Conservation (phyloP, 768 basidiomycete species). For the Phanerochaete carnosa region DNA sequence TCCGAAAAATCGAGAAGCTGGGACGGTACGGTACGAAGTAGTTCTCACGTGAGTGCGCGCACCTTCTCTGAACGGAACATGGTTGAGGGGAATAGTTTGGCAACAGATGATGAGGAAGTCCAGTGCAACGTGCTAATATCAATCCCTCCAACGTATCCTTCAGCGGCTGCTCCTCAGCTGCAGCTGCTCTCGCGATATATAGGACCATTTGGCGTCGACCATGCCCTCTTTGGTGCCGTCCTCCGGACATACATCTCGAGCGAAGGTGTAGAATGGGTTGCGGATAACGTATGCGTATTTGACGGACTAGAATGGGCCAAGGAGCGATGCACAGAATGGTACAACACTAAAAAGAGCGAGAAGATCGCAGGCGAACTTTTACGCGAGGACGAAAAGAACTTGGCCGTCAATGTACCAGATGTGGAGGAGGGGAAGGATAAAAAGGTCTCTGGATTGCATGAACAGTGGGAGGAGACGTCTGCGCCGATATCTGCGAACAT, state of each 20-base stretch:
- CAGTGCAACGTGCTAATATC: conserved; percentile 38
- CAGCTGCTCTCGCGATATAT: conserved; percentile 85
- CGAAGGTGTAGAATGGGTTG: conserved; percentile 73
- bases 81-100: conserved; percentile 32
- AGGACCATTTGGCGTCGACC: conserved; percentile 73
- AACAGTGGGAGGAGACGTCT: conserved; percentile 11
- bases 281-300: conserved; percentile 77
- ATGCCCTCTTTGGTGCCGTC: conserved; percentile 70
- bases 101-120: conserved; percentile 43
- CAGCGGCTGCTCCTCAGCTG: conserved; percentile 68
- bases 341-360: conserved; percentile 56
- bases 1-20: conserved; percentile 16
- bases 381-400: conserved; percentile 43
- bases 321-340: conserved; percentile 68
- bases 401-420: not conserved
- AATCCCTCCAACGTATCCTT: conserved; percentile 55
- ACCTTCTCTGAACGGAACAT: not conserved
- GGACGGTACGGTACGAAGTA: conserved; percentile 58
- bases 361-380: conserved; percentile 53
- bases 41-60: conserved; percentile 53
- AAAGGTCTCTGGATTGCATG: conserved; percentile 7
- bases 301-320: conserved; percentile 79
- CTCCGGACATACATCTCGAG: conserved; percentile 79
- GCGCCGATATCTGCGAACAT: conserved; percentile 25
- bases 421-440: conserved; percentile 14